Evolutionary conservation across 345 rosid species (phyloP).

Genomic region (Sapria himalayana): DNA sequence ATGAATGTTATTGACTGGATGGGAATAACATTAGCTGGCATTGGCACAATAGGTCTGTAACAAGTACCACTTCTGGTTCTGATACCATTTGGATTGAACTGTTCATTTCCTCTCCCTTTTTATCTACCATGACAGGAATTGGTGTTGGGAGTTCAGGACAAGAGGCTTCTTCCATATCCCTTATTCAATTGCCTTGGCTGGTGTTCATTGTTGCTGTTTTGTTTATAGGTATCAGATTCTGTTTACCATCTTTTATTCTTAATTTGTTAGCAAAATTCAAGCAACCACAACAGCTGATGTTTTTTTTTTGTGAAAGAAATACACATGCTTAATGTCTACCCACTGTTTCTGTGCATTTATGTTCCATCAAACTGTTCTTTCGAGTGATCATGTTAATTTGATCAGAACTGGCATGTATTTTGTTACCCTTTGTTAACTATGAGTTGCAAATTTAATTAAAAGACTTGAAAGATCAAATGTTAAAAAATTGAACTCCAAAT

Average conservation of each 20-base stretch:
- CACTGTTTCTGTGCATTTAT: neutral
- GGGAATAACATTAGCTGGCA: constrained; percentile 80
- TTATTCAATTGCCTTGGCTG: constrained; percentile 68
- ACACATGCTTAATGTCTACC: neutral
- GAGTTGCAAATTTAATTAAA: too few species aligned
- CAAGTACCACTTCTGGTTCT: neutral
- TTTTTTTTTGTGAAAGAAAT: too few species aligned
- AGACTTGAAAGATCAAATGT: too few species aligned
- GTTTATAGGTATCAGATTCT: constrained; percentile 92
- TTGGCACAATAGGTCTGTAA: constrained; percentile 67
- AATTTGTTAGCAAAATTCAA: too few species aligned
- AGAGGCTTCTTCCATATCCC: constrained; percentile 42
- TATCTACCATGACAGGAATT: constrained; percentile 61
- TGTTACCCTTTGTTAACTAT: too few species aligned
- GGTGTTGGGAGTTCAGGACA: constrained; percentile 98
- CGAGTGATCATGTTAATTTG: too few species aligned
- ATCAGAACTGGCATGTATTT: too few species aligned
- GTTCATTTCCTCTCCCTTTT: neutral
- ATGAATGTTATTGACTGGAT: constrained; percentile 91
- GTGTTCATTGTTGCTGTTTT: constrained; percentile 52
- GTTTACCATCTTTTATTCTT: constrained; percentile 10
- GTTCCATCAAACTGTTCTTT: too few species aligned
- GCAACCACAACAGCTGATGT: too few species aligned
- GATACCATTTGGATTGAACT: neutral
- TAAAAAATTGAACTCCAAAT: too few species aligned